Conservation (phyloP, 495 filamentous ascomycete genomes). For the Geoglossum glabrum region DNA sequence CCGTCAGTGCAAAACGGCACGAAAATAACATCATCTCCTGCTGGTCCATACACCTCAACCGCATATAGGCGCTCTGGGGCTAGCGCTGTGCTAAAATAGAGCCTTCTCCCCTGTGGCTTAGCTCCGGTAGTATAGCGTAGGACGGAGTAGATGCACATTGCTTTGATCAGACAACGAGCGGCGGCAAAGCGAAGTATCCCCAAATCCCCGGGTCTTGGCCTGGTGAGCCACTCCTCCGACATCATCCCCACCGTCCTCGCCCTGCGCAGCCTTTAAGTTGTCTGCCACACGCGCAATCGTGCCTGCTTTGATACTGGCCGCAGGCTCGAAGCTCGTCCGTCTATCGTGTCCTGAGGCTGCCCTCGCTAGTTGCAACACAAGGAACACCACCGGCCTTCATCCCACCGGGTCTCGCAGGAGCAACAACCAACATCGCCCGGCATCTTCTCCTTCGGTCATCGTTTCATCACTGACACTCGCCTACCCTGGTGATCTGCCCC, state of each 20-base stretch:
- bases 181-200: neutral
- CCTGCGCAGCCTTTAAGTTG: neutral
- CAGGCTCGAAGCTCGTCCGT: neutral
- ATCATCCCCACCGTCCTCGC: neutral
- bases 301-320: neutral
- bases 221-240: neutral
- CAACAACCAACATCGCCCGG: neutral
- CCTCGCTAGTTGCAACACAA: neutral
- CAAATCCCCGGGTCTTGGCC: neutral
- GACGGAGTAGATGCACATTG: neutral
- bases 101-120: neutral
- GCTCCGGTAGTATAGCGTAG: no score
- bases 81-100: neutral
- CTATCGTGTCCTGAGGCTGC: neutral
- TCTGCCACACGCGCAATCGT: neutral
- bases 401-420: neutral
- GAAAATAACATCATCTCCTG: neutral
- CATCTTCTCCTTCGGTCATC: neutral
- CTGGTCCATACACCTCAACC: neutral
- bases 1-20: neutral
- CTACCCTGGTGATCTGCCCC: neutral
- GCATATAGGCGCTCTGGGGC: neutral
- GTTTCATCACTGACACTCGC: neutral
- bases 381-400: neutral
- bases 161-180: neutral